Conservation (phyloP, 768 basidiomycete genomes). For the Xerocomellus dryophilus region DNA sequence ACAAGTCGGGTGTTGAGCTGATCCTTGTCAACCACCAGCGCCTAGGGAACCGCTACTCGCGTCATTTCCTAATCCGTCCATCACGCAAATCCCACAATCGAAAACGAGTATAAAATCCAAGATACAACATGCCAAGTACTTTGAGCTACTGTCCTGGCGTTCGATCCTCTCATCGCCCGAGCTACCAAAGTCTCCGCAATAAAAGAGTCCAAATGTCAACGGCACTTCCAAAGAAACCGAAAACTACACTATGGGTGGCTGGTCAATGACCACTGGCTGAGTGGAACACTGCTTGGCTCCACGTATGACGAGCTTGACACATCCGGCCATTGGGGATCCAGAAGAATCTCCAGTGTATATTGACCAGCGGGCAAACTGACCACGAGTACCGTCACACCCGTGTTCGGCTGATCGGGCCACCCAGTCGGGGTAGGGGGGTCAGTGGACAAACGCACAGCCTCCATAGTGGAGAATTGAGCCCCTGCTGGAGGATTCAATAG, state of each 20-base stretch:
- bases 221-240: not conserved
- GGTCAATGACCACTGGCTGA: constrained; percentile 73
- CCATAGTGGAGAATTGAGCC: constrained; percentile 55
- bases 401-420: constrained; percentile 68
- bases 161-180: not conserved
- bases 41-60: constrained; percentile 8
- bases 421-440: constrained; percentile 65
- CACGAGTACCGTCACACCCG: constrained; percentile 73
- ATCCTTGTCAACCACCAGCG: constrained; percentile 21
- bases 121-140: constrained; percentile 1
- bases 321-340: constrained; percentile 90
- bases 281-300: constrained; percentile 65
- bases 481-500: constrained; percentile 67
- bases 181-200: constrained; percentile 10
- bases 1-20: not conserved
- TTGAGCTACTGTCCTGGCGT: not conserved
- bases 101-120: not conserved
- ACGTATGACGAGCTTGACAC: constrained; percentile 58
- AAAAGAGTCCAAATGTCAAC: constrained; percentile 2
- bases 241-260: constrained; percentile 51
- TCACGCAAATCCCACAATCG: not conserved
- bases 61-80: constrained; percentile 16
- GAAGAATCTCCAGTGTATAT: constrained; percentile 78
- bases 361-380: constrained; percentile 65
- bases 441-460: constrained; percentile 51